Evolutionary conservation across 192 early-diverging fungal species (phyloP), one percentile per base, ranked within the genome.

Genomic region (Dispira parvispora): DNA sequence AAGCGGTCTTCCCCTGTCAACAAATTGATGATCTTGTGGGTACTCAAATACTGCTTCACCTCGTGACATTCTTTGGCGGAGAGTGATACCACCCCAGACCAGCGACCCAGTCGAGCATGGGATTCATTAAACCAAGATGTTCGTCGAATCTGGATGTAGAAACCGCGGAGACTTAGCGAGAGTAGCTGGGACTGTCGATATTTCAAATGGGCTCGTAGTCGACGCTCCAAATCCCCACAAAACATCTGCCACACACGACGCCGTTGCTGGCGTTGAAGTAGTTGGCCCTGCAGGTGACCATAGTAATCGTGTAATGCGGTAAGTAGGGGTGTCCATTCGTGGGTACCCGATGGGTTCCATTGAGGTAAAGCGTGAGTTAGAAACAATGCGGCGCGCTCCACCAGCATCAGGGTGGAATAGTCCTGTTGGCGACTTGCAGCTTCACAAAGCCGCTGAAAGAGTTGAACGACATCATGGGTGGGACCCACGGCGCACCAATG

Each of bases 1-100:
- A 60, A 13, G 13, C 57, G 57, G 57, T 60, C 57, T 43, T 60
- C 57, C 14, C 57, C 57, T 6, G 57, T 60, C 14, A 60, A 43
- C 13, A 60, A 10, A 60, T 60, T 60, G 38, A 14, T 16, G 16
- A 60, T 14, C 38, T 27, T 42, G 38, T 60, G 26, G 57, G 25
- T 14, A 11, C 13, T 60, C 14, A 60, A 43, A 43, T 60, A 60
- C 3, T 27, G 38, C 57, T 60, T 60, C 16, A 60, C 57, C 57
- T 42, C 27, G 32, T 16, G 57, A 21, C 57, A 60, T 43, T 60
- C 57, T 1, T 27, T 28, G 32, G 57, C 57, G 1, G 18, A 18
- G 2, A 60, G 27, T 2, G 57, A 42, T 28, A 43, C 32, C 2
- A 43, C 18, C 13, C 10, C 8, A 18, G 57, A 60, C 57, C 57